Evolutionary conservation across 257 asterid genomes (phyloP).

Genomic region (Marsdenia floribunda): DNA sequence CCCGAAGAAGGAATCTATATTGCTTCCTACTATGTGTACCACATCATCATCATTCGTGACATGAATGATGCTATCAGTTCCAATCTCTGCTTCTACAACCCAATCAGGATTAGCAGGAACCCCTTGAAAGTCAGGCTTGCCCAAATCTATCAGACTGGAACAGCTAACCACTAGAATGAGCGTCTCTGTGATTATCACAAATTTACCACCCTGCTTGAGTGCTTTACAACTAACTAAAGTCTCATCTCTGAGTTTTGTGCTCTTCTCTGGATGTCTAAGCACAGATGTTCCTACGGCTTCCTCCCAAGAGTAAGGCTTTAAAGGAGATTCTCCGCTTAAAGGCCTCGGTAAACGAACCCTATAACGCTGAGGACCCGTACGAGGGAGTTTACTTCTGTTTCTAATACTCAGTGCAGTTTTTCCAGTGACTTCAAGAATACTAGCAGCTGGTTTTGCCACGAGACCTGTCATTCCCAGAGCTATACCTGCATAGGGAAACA

Average conservation of each 20-base stretch:
- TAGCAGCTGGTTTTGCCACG: conserved; percentile 95
- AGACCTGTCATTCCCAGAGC: conserved; percentile 94
- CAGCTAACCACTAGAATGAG: conserved; percentile 66
- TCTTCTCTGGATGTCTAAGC: conserved; percentile 48
- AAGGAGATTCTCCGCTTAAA: conserved; percentile 54
- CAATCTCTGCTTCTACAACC: conserved; percentile 54
- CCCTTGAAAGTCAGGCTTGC: conserved; percentile 61
- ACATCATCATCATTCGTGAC: conserved; percentile 59
- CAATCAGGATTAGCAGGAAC: conserved; percentile 76
- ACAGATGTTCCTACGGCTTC: conserved; percentile 84
- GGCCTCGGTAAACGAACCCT: conserved; percentile 92
- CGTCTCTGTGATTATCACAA: conserved; percentile 51
- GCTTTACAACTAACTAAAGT: conserved; percentile 61
- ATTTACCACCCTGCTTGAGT: conserved; percentile 59
- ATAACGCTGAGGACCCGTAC: conserved; percentile 44
- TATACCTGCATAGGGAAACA: conserved; percentile 47
- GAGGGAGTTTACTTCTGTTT: conserved; percentile 80
- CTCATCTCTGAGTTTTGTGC: conserved; percentile 45
- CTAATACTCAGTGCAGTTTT: conserved; percentile 96
- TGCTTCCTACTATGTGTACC: conserved; percentile 86
- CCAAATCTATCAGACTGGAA: conserved; percentile 50
- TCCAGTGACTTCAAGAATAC: conserved; percentile 95
- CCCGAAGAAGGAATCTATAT: conserved; percentile 42
- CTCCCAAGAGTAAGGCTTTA: conserved; percentile 87
- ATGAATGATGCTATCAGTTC: conserved; percentile 67